Evolutionary conservation across 1,284 basidiomycete genomes (phyloP).

Genomic region (Porodaedalea pini): DNA sequence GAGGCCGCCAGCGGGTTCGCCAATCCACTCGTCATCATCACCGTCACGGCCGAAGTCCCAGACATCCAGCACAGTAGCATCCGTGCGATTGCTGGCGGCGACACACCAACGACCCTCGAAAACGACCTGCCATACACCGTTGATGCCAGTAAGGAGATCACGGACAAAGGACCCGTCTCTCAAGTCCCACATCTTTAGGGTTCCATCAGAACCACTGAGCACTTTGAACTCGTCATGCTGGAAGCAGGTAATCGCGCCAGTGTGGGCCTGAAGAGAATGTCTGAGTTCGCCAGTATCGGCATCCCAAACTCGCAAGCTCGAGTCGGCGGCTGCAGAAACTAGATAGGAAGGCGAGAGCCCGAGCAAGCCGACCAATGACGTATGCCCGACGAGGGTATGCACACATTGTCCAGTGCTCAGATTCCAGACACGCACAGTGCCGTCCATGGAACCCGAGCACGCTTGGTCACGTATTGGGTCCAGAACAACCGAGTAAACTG

Average conservation of each 20-base stretch:
- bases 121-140: conserved; percentile 93
- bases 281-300: conserved; percentile 75
- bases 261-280: conserved; percentile 82
- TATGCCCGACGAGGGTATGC: conserved; percentile 81
- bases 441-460: conserved; percentile 95
- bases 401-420: conserved; percentile 75
- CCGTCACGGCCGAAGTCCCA: conserved; percentile 81
- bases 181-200: conserved; percentile 95
- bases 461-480: conserved; percentile 82
- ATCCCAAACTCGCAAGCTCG: conserved; percentile 90
- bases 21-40: conserved; percentile 51
- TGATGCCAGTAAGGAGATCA: conserved; percentile 84
- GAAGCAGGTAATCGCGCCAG: conserved; percentile 95
- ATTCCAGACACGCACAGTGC: conserved; percentile 92
- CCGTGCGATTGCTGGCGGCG: conserved; percentile 82
- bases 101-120: conserved; percentile 92
- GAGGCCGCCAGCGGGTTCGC: conserved; percentile 46
- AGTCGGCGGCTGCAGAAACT: conserved; percentile 92
- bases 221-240: conserved; percentile 97
- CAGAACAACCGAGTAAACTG: conserved; percentile 89
- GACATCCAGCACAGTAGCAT: conserved; percentile 77
- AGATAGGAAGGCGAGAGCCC: conserved; percentile 85
- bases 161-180: conserved; percentile 78
- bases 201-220: conserved; percentile 90
- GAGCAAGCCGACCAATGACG: conserved; percentile 83